phyloP scores from a whole-genome alignment of 371 early-diverging fungal genomes.

The Gilbertella persicaria region DNA sequence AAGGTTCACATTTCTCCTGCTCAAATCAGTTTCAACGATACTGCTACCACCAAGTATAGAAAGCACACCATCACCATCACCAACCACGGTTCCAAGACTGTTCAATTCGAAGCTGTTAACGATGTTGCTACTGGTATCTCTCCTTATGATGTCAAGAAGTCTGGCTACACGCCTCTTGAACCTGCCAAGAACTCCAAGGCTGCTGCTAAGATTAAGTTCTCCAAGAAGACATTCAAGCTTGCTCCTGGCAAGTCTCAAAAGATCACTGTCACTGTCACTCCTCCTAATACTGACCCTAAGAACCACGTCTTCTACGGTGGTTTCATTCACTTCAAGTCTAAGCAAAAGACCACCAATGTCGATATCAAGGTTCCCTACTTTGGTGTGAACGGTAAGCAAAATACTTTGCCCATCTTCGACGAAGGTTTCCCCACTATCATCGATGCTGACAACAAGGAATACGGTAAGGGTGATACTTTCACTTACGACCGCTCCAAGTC shows the following conservation, averaged over 20 bases:
- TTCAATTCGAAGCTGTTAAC: slow-evolving; percentile 51
- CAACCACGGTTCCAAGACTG: slow-evolving; percentile 54
- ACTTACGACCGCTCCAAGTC: slow-evolving; percentile 23
- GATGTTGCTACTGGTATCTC: slow-evolving; percentile 42
- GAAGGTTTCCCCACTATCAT: slow-evolving; percentile 17
- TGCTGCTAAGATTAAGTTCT: slow-evolving; percentile 38
- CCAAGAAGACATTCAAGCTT: slow-evolving; percentile 35
- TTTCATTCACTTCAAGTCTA: slow-evolving; percentile 27
- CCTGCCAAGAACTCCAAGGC: slow-evolving; percentile 27
- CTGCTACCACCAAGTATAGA: slow-evolving; percentile 36
- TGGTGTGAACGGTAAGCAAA: slow-evolving; percentile 53
- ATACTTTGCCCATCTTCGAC: slow-evolving; percentile 35
- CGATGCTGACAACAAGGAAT: slow-evolving; percentile 11
- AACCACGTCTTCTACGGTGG: slow-evolving; percentile 44
- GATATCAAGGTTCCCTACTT: slow-evolving; percentile 55
- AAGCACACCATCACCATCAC: slow-evolving; percentile 52
- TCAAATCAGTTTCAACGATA: slow-evolving; percentile 70
- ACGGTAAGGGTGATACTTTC: slow-evolving; percentile 22
- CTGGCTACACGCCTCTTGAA: slow-evolving; percentile 33
- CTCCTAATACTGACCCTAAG: slow-evolving; percentile 42
- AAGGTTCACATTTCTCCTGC: slow-evolving; percentile 59
- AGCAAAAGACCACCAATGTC: slow-evolving; percentile 16
- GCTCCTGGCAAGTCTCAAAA: slow-evolving; percentile 41
- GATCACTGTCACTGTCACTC: slow-evolving; percentile 44
- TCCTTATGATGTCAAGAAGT: slow-evolving; percentile 32